phyloP scores from a whole-genome alignment of 2,329 filamentous ascomycete genomes.

The Neodidymelliopsis sp. region DNA sequence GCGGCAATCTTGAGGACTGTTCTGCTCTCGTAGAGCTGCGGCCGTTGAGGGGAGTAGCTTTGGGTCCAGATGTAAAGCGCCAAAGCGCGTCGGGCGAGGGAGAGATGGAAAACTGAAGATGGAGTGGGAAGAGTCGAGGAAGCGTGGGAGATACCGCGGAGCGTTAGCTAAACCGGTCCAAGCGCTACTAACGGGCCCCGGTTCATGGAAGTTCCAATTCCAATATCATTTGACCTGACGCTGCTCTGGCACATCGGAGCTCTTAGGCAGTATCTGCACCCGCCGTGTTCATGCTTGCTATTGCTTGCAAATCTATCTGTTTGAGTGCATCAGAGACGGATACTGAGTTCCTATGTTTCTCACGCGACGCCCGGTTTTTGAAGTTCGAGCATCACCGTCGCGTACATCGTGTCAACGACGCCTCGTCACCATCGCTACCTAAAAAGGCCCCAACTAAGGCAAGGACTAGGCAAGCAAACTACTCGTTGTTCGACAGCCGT shows the following conservation, averaged over 20 bases:
- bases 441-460: not conserved
- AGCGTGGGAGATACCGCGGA: constrained; percentile 26
- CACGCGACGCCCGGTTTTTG: not conserved
- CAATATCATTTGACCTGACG: too few species aligned
- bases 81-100: constrained; percentile 23
- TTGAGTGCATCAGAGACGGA: too few species aligned
- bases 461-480: not conserved
- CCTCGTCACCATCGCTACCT: not conserved
- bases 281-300: constrained; percentile 9
- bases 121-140: constrained; percentile 35
- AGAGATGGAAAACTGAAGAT: constrained; percentile 26
- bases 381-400: constrained; percentile 3
- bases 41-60: constrained; percentile 26
- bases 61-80: constrained; percentile 14
- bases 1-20: constrained; percentile 16
- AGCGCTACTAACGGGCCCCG: not conserved
- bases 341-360: too few species aligned
- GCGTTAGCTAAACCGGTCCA: constrained; percentile 15
- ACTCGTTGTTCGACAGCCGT: not conserved
- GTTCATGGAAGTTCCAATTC: too few species aligned
- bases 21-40: constrained; percentile 21
- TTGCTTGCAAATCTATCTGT: too few species aligned
- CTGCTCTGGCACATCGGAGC: too few species aligned
- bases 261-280: constrained; percentile 9
- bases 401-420: constrained; percentile 1